phyloP scores from a whole-genome alignment of 176 grass and related monocot genomes.

The Bromus sterilis region DNA sequence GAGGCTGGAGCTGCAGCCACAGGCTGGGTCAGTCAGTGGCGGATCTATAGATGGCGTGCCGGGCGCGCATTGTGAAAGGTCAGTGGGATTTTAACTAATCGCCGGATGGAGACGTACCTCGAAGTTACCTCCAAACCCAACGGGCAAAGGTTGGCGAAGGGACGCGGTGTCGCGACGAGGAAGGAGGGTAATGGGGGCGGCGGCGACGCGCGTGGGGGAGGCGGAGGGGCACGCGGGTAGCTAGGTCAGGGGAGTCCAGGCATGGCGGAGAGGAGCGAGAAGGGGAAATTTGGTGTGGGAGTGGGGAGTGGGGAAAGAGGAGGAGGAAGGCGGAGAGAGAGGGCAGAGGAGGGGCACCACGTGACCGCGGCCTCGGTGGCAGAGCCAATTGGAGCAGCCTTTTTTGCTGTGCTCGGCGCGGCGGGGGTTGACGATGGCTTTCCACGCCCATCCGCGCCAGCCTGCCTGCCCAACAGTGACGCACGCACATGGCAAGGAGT shows the following conservation, averaged over 20 bases:
- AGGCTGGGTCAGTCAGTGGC: neutral
- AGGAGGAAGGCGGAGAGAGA: neutral
- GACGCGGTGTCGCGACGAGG: neutral
- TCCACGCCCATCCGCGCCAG: constrained; percentile 10
- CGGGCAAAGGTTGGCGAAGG: neutral
- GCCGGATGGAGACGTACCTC: neutral
- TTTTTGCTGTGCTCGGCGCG: constrained; percentile 2
- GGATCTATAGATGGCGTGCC: constrained; percentile 16
- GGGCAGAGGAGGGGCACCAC: constrained; percentile 15
- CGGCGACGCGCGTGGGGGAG: neutral
- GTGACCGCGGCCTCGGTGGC: constrained; percentile 32
- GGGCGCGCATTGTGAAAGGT: neutral
- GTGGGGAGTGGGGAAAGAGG: neutral
- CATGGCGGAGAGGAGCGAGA: neutral
- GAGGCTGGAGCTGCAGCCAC: neutral
- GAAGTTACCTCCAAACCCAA: neutral
- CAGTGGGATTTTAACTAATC: neutral
- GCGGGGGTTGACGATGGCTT: constrained; percentile 16
- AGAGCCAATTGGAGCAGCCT: constrained; percentile 34
- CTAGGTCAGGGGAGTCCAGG: constrained; percentile 1
- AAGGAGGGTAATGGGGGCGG: neutral
- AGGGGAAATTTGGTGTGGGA: constrained; percentile 1
- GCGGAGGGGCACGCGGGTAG: neutral
- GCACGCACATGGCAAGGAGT: neutral
- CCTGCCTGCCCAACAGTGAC: neutral